phyloP scores from a whole-genome alignment of 2,329 filamentous ascomycete species.

The Aspergillus piperis region DNA sequence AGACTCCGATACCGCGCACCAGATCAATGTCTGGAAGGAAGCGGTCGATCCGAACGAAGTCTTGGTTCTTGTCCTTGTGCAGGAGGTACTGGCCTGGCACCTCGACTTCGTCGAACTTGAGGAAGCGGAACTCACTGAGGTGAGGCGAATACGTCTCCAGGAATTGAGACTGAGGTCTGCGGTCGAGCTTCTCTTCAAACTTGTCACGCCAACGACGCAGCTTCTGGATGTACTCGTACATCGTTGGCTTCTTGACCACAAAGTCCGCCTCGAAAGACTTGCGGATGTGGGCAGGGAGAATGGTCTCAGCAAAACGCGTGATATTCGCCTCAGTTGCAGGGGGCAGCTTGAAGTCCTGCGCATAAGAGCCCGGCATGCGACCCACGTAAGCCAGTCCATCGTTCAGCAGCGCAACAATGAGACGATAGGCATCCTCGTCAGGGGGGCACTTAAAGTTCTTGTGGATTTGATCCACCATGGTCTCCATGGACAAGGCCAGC shows the following conservation, averaged over 20 bases:
- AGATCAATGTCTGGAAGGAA: conserved; percentile 95
- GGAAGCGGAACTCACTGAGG: conserved; percentile 93
- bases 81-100: conserved; percentile 95
- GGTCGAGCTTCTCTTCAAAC: conserved; percentile 95
- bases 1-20: conserved; percentile 85
- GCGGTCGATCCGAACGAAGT: conserved; percentile 95
- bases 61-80: conserved; percentile 98
- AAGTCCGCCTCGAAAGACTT: conserved; percentile 98
- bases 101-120: conserved; percentile 98
- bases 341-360: conserved; percentile 87
- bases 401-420: conserved; percentile 96
- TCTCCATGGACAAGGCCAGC: conserved; percentile 96
- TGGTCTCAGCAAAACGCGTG: conserved; percentile 92
- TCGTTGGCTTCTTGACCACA: conserved; percentile 89
- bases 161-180: conserved; percentile 69
- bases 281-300: conserved; percentile 89
- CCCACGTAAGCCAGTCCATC: conserved; percentile 92
- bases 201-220: conserved; percentile 94
- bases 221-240: conserved; percentile 98
- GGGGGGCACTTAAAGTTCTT: conserved; percentile 99
- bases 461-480: conserved; percentile 98
- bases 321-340: conserved; percentile 93
- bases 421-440: conserved; percentile 93
- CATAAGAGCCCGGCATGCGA: conserved; percentile 81
- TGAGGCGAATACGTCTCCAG: conserved; percentile 87